Evolutionary conservation across 768 basidiomycete species (phyloP), one percentile per base, ranked within the genome.

Genomic region (Psilocybe sp.): DNA sequence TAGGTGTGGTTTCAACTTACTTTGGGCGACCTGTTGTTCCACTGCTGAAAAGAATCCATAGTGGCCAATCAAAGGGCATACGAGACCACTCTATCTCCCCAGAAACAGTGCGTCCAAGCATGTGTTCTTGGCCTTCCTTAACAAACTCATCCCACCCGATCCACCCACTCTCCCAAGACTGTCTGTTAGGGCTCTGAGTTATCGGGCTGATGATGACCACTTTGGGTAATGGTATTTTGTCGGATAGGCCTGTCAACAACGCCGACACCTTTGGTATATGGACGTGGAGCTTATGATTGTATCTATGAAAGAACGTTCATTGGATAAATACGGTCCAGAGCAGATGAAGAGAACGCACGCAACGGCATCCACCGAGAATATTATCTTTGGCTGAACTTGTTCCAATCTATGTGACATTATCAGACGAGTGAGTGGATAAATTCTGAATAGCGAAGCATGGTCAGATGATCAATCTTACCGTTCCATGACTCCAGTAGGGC

Each of bases 31-130:
- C 89, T 32, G 90, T 92, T 28, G 90, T 92, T 10, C 89, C 90
- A 45, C 85, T 88, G 54, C 85, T 88, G 69, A 92, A 92, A 28
- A 92, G 74, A 53, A 92, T 87, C 89, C 89, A 92, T 7, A 92
- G 74, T n/a, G 89, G 89, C 62, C 82, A 76, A 64, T 90, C 80
- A 67, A 92, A 92, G 11, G 74, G 67, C 35, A 76, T 72, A 42
- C 82, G 74, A 44, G 69, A 58, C 79, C 85, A 91, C 54, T 75
- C 64, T 55, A 89, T 84, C 67, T 86, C 83, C 52, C 82, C 84
- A 35, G 73, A 66, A 19, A 61, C 44, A n/a, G 71, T 66, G 15
- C 76, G 72, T 44, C 82, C 84, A 15, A 81, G 69, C 52, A 72
- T 70, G 46, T 61, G 60, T 31, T 63, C 64, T 45, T 67, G 66